Base-by-base conservation (phyloP, 495 filamentous ascomycete species). In the Evernia prunastri region DNA sequence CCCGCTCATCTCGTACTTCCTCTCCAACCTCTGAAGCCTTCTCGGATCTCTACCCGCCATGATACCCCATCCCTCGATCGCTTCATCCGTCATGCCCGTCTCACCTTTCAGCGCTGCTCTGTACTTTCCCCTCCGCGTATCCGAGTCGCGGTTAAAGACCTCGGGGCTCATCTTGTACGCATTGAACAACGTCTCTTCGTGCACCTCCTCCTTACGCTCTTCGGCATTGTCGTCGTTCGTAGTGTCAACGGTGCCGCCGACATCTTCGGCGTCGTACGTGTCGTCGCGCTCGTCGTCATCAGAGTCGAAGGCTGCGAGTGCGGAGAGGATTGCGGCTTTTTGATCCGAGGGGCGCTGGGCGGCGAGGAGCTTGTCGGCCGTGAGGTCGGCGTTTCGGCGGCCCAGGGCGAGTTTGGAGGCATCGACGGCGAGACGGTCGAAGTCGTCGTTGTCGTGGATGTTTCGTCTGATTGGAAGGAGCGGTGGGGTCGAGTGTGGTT, bases 251-350 rank as follows among this genome's bases (percentile, higher is more conserved):
- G 89, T 89, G 15, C 92, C 90, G 61, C 94, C 94, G 9, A 97
- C 91, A 68, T 97, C 94, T 47, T 83, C 89, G 12, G 86, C 81
- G 69, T 98, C 94, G 74, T 98, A 98, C 3, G 94, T 97, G 71
- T 98, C 94, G 75, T 98, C 94, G 40, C 91, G 87, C 76, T 98
- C 94, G 75, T 98, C 94, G 71, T 97, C 93, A 68, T 96, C 94
- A 0, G 86, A 87, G 77, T 97, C 93, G 70, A 97, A 96, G 8
- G 89, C 84, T 15, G 91, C 89, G 15, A 98, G 85, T 0, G 94
- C 94, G 27, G 94, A 88, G 17, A 96, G 81, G 71, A 98, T 97
- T 39, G 91, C 88, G 8, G 91, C 88, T 77, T 96, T 97, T 70
- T 87, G 83, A 43, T 83, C 77, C 35, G 86, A 80, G 43, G 87